phyloP scores from a whole-genome alignment of 2,329 filamentous ascomycete genomes.

The Penicillium corylophilum region DNA sequence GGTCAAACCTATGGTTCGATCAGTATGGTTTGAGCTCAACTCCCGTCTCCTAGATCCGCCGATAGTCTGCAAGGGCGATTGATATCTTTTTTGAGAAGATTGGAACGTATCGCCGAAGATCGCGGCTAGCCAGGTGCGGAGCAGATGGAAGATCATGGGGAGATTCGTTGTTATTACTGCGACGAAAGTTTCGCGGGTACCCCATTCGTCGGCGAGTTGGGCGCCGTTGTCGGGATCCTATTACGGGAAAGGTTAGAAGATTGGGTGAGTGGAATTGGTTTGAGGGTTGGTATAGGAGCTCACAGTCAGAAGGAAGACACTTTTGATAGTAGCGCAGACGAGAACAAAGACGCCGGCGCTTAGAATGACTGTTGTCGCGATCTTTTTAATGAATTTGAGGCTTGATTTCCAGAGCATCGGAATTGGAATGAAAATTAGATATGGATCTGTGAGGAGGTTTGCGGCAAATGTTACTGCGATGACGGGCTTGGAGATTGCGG shows the following conservation, averaged over 20 bases:
- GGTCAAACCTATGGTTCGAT: conserved; percentile 40
- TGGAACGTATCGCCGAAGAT: conserved; percentile 40
- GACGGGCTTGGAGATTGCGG: conserved; percentile 50
- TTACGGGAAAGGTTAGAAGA: neutral
- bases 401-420: conserved; percentile 55
- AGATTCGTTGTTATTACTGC: conserved; percentile 40
- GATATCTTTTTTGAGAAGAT: conserved; percentile 41
- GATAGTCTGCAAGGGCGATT: conserved; percentile 28
- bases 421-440: conserved; percentile 58
- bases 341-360: conserved; percentile 54
- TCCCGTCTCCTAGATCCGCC: conserved; percentile 27
- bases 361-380: conserved; percentile 52
- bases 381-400: conserved; percentile 50
- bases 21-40: conserved; percentile 28
- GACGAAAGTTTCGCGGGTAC: conserved; percentile 41
- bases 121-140: conserved; percentile 40
- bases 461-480: conserved; percentile 49
- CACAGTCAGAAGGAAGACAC: conserved; percentile 47
- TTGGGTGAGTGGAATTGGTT: neutral
- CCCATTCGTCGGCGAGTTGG: conserved; percentile 37
- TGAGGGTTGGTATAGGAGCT: conserved; percentile 13
- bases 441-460: conserved; percentile 57
- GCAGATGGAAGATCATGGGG: conserved; percentile 42
- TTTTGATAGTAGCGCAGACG: conserved; percentile 53
- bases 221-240: conserved; percentile 34